Evolutionary conservation across 2,329 filamentous ascomycete species (phyloP).

Genomic region (Arachnomyces sp.): DNA sequence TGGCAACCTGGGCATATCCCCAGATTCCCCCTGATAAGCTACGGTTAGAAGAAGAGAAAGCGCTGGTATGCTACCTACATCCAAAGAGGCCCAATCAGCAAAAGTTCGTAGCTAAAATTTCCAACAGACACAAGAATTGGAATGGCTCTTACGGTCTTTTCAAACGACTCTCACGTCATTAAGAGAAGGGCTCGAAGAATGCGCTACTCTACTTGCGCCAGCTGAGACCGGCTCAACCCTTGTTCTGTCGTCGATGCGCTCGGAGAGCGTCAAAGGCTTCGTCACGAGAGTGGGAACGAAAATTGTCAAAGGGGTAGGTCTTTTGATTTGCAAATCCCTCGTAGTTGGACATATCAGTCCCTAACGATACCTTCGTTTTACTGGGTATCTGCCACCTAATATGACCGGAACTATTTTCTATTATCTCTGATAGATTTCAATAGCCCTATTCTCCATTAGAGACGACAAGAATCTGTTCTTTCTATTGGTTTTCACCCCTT

Average conservation of each 20-base stretch:
- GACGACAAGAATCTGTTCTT: no score
- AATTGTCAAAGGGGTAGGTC: slow-evolving; percentile 76
- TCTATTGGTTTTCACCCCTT: no score
- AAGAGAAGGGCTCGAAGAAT: slow-evolving; percentile 73
- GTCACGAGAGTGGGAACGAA: slow-evolving; percentile 84
- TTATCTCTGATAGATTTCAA: no score
- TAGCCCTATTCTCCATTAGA: no score
- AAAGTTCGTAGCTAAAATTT: background rate
- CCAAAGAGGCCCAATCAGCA: background rate
- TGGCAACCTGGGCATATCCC: slow-evolving; percentile 57
- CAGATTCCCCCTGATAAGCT: slow-evolving; percentile 45
- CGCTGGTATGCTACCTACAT: slow-evolving; percentile 37
- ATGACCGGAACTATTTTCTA: no score
- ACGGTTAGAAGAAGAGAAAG: slow-evolving; percentile 43
- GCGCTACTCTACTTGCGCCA: slow-evolving; percentile 75
- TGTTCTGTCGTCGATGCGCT: slow-evolving; percentile 76
- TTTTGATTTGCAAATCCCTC: background rate
- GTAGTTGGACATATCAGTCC: background rate
- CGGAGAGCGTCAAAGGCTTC: slow-evolving; percentile 85
- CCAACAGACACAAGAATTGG: slow-evolving; percentile 47
- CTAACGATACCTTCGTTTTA: background rate
- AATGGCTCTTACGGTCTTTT: slow-evolving; percentile 55
- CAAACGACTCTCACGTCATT: slow-evolving; percentile 54
- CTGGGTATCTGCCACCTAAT: background rate
- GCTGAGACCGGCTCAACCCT: slow-evolving; percentile 80